Conservation (phyloP, 495 filamentous ascomycete species). For the Aspergillus incahuasiensis region DNA sequence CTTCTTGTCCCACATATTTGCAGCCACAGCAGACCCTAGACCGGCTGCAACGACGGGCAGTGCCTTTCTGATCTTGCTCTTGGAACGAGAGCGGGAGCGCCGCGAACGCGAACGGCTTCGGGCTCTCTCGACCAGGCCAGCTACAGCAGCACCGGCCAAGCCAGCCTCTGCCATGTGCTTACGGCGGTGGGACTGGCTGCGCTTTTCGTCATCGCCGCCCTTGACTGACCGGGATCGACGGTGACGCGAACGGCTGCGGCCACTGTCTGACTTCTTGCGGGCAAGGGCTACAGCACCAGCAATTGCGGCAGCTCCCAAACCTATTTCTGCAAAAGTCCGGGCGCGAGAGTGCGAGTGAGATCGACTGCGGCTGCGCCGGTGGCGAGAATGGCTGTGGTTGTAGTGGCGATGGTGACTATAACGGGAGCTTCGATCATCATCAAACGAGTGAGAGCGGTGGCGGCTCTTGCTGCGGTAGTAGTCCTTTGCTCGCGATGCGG, state of each 20-base stretch:
- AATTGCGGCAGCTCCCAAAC: conserved; percentile 75
- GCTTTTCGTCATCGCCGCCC: conserved; percentile 39
- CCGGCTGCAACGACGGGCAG: conserved; percentile 70
- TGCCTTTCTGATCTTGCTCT: conserved; percentile 56
- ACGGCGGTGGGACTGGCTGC: conserved; percentile 57
- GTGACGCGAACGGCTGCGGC: conserved; percentile 65
- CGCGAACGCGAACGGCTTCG: conserved; percentile 58
- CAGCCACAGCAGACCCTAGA: conserved; percentile 70
- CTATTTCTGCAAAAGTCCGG: conserved; percentile 63
- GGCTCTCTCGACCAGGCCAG: conserved; percentile 68
- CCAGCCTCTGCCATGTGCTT: conserved; percentile 72
- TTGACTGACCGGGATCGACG: conserved; percentile 41
- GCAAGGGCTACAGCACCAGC: conserved; percentile 77
- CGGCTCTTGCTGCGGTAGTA: conserved; percentile 63
- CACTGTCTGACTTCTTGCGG: conserved; percentile 60
- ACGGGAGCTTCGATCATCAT: conserved; percentile 44
- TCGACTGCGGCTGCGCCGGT: conserved; percentile 43
- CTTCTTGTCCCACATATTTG: conserved; percentile 74
- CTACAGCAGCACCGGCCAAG: conserved; percentile 70
- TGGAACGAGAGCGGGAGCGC: conserved; percentile 48
- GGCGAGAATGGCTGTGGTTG: conserved; percentile 33
- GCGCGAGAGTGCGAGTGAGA: conserved; percentile 54
- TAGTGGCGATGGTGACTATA: conserved; percentile 34
- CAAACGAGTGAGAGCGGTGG: conserved; percentile 44
- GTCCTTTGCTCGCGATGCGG: conserved; percentile 64